Evolutionary conservation across 305 asterid species (phyloP), one percentile per base, ranked within the genome.

Genomic region (Fraxinus angustifolia): DNA sequence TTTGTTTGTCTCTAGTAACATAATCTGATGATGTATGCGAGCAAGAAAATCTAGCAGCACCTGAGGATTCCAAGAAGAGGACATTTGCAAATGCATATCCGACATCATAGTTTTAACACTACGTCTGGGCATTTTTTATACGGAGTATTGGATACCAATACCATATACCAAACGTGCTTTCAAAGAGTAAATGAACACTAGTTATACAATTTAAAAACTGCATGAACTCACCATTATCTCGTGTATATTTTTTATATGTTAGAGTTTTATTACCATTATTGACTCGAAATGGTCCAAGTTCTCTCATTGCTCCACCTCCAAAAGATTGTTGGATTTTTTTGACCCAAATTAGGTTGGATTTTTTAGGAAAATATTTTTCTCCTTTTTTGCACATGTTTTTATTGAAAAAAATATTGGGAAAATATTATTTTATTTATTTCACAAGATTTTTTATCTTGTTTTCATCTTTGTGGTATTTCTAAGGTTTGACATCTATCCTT

Each of bases 211-310:
- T 38, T n/a, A 3, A 3, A 21, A 6, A n/a, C 16, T 50, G 21
- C 21, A 50, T 38, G 16, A 12, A 23, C 26, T 17, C 19, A 79
- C 81, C 86, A 3, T 36, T 38, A 42, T 73, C 78, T 84, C 82
- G 81, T 3, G 87, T 79, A 35, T 38, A 81, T 30, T 40, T 56
- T 84, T 84, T 38, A 0, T 8, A 77, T 58, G 17, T 65, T 6
- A 81, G 70, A 21, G 78, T 81, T 67, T 81, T 72, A 3, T 79
- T 75, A 65, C 77, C 87, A 11, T 19, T 48, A 35, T 60, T 45
- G 23, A 81, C 87, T 30, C 82, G 73, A 74, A 84, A 81, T n/a
- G 81, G 84, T 10, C 81, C 81, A 4, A 78, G 80, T 30, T 81
- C 83, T 1, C 2, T 65, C 85, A 84, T 33, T 62, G 81, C 85